Evolutionary conservation across 768 basidiomycete genomes (phyloP).

Genomic region (Daedaleopsis sinensis): DNA sequence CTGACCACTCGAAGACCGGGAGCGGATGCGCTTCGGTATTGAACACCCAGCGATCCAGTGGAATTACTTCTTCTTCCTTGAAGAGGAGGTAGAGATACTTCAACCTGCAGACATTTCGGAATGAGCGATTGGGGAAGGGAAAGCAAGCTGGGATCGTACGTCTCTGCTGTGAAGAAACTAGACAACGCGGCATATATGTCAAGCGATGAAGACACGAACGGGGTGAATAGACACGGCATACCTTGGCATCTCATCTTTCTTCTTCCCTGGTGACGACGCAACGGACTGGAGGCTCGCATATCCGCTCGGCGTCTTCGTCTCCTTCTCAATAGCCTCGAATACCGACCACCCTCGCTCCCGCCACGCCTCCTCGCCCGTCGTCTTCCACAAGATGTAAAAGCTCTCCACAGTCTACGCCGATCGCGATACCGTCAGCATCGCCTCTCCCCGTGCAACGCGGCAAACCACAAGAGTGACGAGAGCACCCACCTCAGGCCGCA

Average conservation of each 20-base stretch:
- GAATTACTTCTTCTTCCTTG: slow-evolving; percentile 59
- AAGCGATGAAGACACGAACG: neutral
- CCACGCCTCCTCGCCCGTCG: slow-evolving; percentile 71
- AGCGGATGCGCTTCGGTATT: slow-evolving; percentile 72
- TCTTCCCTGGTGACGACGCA: slow-evolving; percentile 41
- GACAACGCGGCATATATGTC: slow-evolving; percentile 10
- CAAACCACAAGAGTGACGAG: neutral
- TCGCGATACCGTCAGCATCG: slow-evolving; percentile 59
- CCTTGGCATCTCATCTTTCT: slow-evolving; percentile 73
- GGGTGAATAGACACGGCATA: slow-evolving; percentile 30
- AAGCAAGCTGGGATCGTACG: slow-evolving; percentile 30
- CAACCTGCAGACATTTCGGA: slow-evolving; percentile 40
- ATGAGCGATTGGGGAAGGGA: neutral
- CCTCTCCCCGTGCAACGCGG: neutral
- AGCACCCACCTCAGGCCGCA: slow-evolving; percentile 67
- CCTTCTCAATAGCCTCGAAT: slow-evolving; percentile 66
- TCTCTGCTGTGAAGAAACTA: slow-evolving; percentile 57
- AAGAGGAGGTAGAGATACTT: slow-evolving; percentile 77
- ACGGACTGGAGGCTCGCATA: slow-evolving; percentile 63
- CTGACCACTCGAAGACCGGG: slow-evolving; percentile 66
- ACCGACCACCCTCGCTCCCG: slow-evolving; percentile 72
- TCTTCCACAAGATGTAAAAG: slow-evolving; percentile 71
- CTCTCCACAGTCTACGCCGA: slow-evolving; percentile 78
- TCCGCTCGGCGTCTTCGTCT: slow-evolving; percentile 59
- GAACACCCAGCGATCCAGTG: slow-evolving; percentile 47